Evolutionary conservation across 2,329 filamentous ascomycete species (phyloP).

Genomic region (Thelonectria blattea): DNA sequence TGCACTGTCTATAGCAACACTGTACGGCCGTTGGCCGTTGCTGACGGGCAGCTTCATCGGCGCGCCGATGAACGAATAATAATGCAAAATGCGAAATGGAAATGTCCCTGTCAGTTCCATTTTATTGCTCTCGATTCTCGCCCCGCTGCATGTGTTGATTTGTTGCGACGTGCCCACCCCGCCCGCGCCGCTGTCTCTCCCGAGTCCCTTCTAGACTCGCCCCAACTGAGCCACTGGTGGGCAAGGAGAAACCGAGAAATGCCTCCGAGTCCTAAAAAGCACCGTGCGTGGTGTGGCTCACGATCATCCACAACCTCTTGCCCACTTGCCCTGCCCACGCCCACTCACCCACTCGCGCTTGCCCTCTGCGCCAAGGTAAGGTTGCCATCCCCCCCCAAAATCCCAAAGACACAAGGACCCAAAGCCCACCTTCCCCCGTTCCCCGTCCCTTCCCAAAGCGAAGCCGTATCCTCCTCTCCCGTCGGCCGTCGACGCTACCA

Average conservation of each 20-base stretch:
- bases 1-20: neutral
- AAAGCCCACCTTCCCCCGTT: constrained; percentile 20
- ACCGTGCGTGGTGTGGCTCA: constrained; percentile 40
- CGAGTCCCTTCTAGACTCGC: neutral
- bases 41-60: too few species aligned
- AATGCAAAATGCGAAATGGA: constrained; percentile 4
- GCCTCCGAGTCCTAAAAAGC: constrained; percentile 26
- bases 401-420: neutral
- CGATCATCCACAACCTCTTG: constrained; percentile 19
- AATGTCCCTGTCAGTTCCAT: too few species aligned
- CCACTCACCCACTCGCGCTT: constrained; percentile 25
- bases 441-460: constrained; percentile 20
- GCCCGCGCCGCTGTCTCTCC: neutral
- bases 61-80: too few species aligned
- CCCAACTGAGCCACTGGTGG: neutral
- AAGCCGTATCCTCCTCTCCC: constrained; percentile 20
- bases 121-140: neutral
- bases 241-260: neutral
- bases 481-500: constrained; percentile 35
- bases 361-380: constrained; percentile 20
- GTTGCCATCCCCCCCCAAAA: constrained; percentile 34
- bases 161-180: constrained; percentile 7
- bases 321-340: constrained; percentile 17
- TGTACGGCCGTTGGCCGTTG: neutral
- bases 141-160: neutral